phyloP scores from a whole-genome alignment of 495 filamentous ascomycete genomes.

The Glarea lozoyensis region DNA sequence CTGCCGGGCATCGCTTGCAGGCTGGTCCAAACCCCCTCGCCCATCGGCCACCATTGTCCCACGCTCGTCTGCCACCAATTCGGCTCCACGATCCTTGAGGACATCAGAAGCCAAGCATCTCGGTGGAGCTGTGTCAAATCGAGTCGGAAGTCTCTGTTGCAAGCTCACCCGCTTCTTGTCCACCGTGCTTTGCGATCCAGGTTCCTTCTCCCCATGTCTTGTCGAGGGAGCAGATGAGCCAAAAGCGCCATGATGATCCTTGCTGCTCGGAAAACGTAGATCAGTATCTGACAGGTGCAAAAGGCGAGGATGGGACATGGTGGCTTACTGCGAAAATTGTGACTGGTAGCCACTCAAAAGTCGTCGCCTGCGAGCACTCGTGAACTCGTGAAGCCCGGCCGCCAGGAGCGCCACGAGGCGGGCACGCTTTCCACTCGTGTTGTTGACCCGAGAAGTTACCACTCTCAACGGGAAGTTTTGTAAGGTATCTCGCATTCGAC shows the following conservation, averaged over 20 bases:
- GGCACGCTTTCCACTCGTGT: constrained; percentile 3
- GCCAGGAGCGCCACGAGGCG: constrained; percentile 6
- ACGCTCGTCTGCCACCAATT: constrained; percentile 4
- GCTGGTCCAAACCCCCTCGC: not conserved
- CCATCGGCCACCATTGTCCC: constrained; percentile 1
- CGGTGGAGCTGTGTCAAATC: constrained; percentile 5
- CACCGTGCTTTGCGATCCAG: too few relatives aligned
- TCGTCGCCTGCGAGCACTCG: not conserved
- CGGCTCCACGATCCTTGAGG: constrained; percentile 17
- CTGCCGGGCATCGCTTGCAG: constrained; percentile 2
- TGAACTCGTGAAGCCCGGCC: not conserved
- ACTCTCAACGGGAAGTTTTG: too few relatives aligned
- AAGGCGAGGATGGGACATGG: not conserved
- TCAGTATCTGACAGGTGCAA: constrained; percentile 19
- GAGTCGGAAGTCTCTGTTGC: constrained; percentile 13
- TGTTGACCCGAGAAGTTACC: too few relatives aligned
- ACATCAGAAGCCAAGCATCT: constrained; percentile 10
- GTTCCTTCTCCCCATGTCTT: too few relatives aligned
- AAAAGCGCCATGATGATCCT: constrained; percentile 21
- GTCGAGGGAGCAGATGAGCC: constrained; percentile 17
- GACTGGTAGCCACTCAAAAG: constrained; percentile 14
- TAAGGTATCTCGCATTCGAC: too few relatives aligned
- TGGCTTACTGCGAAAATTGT: not conserved
- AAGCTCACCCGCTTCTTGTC: not conserved
- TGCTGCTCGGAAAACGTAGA: constrained; percentile 20